Evolutionary conservation across 345 rosid genomes (phyloP), one percentile per base, ranked within the genome.

Genomic region (Schrenkiella parvula): DNA sequence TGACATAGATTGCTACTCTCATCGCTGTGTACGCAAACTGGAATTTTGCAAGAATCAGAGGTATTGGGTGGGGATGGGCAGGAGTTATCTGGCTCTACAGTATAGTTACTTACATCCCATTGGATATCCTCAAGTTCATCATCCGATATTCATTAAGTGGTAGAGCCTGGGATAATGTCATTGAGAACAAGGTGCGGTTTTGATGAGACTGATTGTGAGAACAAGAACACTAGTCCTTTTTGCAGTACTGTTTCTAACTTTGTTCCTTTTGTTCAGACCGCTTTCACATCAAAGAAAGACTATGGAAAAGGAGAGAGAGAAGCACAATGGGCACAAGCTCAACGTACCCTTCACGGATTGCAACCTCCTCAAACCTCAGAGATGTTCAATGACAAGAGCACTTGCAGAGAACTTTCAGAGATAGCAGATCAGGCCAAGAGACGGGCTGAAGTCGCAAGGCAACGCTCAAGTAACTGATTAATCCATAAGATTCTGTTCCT

Each of bases 11-110:
- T 59, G 98, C 98, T 23, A 93, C 97, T 2, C 2, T 90, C 43
- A 54, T 90, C n/a, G 92, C 97, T 14, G 97, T 89, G 3, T 89
- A 93, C 32, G 96, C 89, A 34, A 73, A 84, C 50, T 87, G 92
- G 93, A 74, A 43, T 5, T 89, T 86, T 64, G 98, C 97, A 26
- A 83, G 73, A 70, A 75, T 90, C 7, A 71, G 71, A 2, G 97
- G 96, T 7, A 80, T 84, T 26, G 96, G 98, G 1, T 90, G 98
- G 98, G 91, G 97, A 78, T 90, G 97, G 98, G 93, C 89, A 46
- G 97, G 92, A 59, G 86, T 93, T 34, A 89, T 93, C 52, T 90
- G 98, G 98, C 65, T 93, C 14, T 93, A 86, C 84, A 90, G 89
- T 79, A 39, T 93, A 35, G 50, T 93, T 57, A 79, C 79, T 66